Evolutionary conservation across 2,329 filamentous ascomycete species (phyloP), one percentile per base, ranked within the genome.

Genomic region (Metarhizium album): DNA sequence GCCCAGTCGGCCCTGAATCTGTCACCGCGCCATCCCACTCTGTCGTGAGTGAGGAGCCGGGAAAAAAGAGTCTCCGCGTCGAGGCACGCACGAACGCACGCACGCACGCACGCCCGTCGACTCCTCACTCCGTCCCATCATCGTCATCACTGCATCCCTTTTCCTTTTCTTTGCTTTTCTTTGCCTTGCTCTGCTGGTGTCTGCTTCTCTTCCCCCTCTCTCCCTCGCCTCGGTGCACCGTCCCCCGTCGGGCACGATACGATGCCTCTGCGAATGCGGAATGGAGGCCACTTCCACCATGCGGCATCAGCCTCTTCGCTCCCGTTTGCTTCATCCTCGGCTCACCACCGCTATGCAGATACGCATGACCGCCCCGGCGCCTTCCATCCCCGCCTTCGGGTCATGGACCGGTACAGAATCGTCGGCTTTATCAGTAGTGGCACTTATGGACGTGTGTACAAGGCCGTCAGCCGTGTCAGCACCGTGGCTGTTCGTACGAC

Each of bases 371-470:
- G 76, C 53, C 72, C 73, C 37, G 63, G 75, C 13, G 70, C 71
- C 14, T 86, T 85, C 64, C 79, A 82, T 63, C 81, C 80, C 65
- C 95, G 95, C 69, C 87, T 93, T 56, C 84, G 88, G 55, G 89
- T 97, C 52, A 85, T 86, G 53, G 91, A 97, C 68, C 86, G 87
- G 58, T 98, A 97, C 71, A 90, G 93, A 60, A 93, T 98, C 60
- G 85, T 98, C 51, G 93, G 93, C 42, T 98, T 98, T 74, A 98
- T 98, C 61, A 95, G 89, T 65, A 95, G 89, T 59, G 93, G 93
- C 45, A 98, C 93, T 16, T 98, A 98, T 79, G 93, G 93, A 35
- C 85, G 93, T 31, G 93, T 98, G 7, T 98, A 97, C 79, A 98
- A 98, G 66, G 93, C 93, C 18, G 75, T 89, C 42, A 83, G 87